Base-by-base conservation (phyloP, 2,329 filamentous ascomycete species). In the Pyricularia sp. region DNA sequence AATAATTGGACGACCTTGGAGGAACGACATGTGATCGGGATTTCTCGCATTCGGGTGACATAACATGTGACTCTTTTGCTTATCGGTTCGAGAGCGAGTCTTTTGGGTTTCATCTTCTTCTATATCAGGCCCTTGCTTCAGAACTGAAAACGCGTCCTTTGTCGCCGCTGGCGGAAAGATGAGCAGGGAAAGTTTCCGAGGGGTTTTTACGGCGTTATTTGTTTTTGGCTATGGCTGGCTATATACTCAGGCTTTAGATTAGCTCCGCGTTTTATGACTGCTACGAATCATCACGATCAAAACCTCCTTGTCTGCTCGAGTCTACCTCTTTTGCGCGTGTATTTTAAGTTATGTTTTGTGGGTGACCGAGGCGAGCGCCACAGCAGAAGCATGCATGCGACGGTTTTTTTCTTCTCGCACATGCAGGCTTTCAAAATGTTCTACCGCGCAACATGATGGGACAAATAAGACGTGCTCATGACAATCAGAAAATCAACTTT, bases 201-300 rank as follows among this genome's bases (percentile, higher is more conserved):
- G 3, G 4, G n/a, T 49, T n/a, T 49, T n/a, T 12, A 49, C 19
- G 40, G 40, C 40, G 40, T 49, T 49, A 49, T 53, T 63, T 57
- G 66, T 66, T 40, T 62, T 63, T 31, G 57, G 64, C 66, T 65
- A 65, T 64, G 57, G 60, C 68, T 66, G 68, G 66, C 62, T 60
- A 66, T 69, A 68, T 57, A 69, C 65, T 55, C 60, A 28, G 22
- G 65, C 64, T 55, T 24, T 60, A 66, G 64, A 35, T 31, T 66
- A 55, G 55, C 33, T 19, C 26, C 31, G 16, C 9, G 64, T 60
- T 59, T 40, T 19, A 40, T 24, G 55, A 62, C 26, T 64, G 13
- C 26, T 63, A 62, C 26, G 60, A 62, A 55, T 19, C n/a, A 28
- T 64, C 12, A 66, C 60, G 65, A 66, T 49, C 35, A 28, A 12